Conservation (phyloP, 768 basidiomycete species). For the Chalciporus piperatus region DNA sequence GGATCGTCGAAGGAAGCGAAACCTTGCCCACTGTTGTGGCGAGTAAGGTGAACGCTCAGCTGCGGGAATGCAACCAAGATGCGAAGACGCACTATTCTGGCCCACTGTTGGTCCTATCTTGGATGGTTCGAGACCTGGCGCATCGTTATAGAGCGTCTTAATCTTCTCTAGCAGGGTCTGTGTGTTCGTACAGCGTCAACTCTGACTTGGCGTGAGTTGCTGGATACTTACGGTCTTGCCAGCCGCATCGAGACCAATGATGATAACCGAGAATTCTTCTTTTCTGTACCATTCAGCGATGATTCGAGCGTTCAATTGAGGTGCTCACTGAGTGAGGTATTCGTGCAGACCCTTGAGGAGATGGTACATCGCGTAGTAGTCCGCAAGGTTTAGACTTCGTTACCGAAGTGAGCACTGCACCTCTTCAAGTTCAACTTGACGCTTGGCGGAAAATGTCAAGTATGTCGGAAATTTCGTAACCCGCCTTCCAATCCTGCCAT, state of each 20-base stretch:
- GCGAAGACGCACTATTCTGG: conserved; percentile 80
- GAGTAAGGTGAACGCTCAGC: neutral
- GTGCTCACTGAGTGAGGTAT: conserved; percentile 72
- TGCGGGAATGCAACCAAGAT: neutral
- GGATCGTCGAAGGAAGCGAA: conserved; percentile 85
- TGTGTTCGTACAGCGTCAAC: neutral
- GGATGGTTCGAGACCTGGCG: conserved; percentile 83
- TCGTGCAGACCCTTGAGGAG: conserved; percentile 90
- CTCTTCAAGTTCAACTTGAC: too few species aligned
- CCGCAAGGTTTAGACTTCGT: too few species aligned
- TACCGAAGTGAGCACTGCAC: too few species aligned
- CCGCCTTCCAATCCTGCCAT: too few species aligned
- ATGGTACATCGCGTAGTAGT: conserved; percentile 72
- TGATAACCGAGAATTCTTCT: conserved; percentile 91
- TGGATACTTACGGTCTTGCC: conserved; percentile 73
- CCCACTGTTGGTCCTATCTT: conserved; percentile 97
- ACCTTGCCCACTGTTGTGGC: conserved; percentile 78
- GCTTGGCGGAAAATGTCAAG: too few species aligned
- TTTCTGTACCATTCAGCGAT: conserved; percentile 46
- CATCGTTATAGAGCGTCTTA: conserved; percentile 87
- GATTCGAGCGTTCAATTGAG: neutral
- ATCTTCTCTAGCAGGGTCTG: conserved; percentile 91
- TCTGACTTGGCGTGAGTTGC: neutral
- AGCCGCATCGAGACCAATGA: conserved; percentile 89
- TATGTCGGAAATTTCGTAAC: too few species aligned